phyloP scores from a whole-genome alignment of 495 filamentous ascomycete genomes.

The Aspergillus steynii region DNA sequence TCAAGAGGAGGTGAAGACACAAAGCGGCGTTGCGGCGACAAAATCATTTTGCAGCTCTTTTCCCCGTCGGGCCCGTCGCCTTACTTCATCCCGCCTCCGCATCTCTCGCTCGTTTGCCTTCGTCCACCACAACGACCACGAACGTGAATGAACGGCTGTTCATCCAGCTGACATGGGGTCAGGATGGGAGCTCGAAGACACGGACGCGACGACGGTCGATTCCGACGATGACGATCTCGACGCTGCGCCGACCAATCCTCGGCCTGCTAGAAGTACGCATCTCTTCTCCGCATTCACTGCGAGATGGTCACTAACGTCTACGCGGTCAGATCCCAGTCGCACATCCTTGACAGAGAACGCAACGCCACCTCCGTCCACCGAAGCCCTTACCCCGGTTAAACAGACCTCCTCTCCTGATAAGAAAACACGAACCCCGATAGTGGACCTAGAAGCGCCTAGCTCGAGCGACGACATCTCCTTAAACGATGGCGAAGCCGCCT shows the following conservation, averaged over 20 bases:
- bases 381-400: conserved; percentile 3
- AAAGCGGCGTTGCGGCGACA: conserved; percentile 7
- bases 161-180: conserved; percentile 17
- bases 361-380: background rate
- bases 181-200: conserved; percentile 19
- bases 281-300: conserved; percentile 5
- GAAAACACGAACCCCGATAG: conserved; percentile 16
- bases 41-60: conserved; percentile 26
- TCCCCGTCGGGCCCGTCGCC: conserved; percentile 16
- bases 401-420: conserved; percentile 15
- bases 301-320: conserved; percentile 2
- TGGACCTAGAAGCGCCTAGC: conserved; percentile 21
- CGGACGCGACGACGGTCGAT: conserved; percentile 31
- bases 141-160: background rate
- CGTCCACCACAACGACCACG: background rate
- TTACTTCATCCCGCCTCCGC: conserved; percentile 10
- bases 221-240: conserved; percentile 46
- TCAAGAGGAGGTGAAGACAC: background rate
- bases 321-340: background rate
- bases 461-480: conserved; percentile 42
- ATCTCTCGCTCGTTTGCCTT: conserved; percentile 13
- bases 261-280: conserved; percentile 18
- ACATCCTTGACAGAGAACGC: background rate
- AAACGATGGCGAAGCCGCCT: conserved; percentile 53
- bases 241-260: conserved; percentile 21